These are phyloP conservation scores for Arthrobotrys musiformis DNA, from an alignment of 2,329 filamentous ascomycete species.

Conservation along the genomic window DNA sequence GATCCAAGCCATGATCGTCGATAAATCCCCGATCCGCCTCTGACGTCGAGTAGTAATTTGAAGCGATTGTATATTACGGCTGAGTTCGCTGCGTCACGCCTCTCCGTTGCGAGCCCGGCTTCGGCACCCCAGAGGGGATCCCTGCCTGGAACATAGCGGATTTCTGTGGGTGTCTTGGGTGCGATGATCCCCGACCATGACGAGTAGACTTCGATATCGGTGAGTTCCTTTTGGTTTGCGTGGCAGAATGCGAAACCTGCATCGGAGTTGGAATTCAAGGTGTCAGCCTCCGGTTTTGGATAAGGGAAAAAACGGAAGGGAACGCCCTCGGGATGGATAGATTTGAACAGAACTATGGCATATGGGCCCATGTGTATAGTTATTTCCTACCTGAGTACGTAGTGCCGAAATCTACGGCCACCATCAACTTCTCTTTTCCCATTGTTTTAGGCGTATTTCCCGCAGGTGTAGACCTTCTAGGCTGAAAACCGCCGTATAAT, in stretches of 20 bases:
- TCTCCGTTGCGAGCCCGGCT: conserved; percentile 20
- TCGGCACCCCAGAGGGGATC: conserved; percentile 19
- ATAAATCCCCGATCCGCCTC: background rate
- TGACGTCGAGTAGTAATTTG: conserved; percentile 54
- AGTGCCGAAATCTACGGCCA: conserved; percentile 56
- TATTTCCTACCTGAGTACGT: conserved; percentile 8
- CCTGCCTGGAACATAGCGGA: conserved; percentile 33
- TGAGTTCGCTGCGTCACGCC: background rate
- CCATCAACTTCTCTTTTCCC: conserved; percentile 21
- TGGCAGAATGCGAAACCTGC: conserved; percentile 40
- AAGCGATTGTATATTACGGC: conserved; percentile 43
- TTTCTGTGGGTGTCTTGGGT: conserved; percentile 56
- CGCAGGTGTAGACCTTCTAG: too few species aligned
- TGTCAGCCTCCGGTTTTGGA: too few species aligned
- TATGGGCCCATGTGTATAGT: too few species aligned
- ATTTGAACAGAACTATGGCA: too few species aligned
- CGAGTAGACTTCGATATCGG: conserved; percentile 46
- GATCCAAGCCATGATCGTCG: background rate
- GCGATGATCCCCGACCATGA: conserved; percentile 50
- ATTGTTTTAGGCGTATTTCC: too few species aligned
- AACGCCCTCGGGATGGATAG: too few species aligned
- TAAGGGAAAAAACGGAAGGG: too few species aligned
- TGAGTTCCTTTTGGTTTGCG: conserved; percentile 17
- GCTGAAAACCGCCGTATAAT: too few species aligned
- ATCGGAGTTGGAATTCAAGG: too few species aligned